phyloP scores from a whole-genome alignment of 805 yeast species.

The Cyberlindnera amylophila region DNA sequence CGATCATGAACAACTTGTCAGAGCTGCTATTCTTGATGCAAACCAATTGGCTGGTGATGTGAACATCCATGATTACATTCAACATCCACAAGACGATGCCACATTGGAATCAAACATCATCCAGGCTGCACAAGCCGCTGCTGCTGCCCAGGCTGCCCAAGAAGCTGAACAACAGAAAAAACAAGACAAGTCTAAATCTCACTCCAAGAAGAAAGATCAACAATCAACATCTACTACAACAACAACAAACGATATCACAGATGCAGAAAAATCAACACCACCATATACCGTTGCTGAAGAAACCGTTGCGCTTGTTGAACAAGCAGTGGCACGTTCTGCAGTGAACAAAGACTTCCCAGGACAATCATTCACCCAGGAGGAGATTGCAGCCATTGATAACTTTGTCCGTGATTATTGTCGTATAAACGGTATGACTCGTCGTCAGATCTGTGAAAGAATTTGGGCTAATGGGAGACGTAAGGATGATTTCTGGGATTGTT shows the following conservation, averaged over 20 bases:
- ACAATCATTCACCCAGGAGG: constrained; percentile 55
- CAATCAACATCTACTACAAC: constrained; percentile 3
- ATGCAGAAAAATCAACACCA: no score
- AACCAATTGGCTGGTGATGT: constrained; percentile 52
- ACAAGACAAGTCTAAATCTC: neutral
- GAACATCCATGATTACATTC: constrained; percentile 30
- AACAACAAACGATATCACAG: neutral
- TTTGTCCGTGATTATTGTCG: constrained; percentile 68
- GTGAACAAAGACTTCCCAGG: constrained; percentile 38
- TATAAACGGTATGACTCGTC: constrained; percentile 57
- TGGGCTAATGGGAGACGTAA: constrained; percentile 85
- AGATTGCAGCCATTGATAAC: constrained; percentile 64
- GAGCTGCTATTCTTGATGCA: constrained; percentile 69
- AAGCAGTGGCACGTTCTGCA: constrained; percentile 24
- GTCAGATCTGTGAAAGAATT: constrained; percentile 74
- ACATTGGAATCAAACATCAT: constrained; percentile 26
- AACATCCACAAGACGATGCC: constrained; percentile 22
- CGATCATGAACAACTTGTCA: constrained; percentile 62
- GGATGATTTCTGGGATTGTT: constrained; percentile 85
- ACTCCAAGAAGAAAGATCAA: constrained; percentile 5
- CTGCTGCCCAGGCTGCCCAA: constrained; percentile 25
- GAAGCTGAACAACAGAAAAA: constrained; percentile 5
- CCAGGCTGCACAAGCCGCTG: constrained; percentile 23
- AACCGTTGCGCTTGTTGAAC: no score
- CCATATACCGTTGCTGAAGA: no score